Evolutionary conservation across 2,329 filamentous ascomycete species (phyloP).

Genomic region (Paecilomyces formosus): DNA sequence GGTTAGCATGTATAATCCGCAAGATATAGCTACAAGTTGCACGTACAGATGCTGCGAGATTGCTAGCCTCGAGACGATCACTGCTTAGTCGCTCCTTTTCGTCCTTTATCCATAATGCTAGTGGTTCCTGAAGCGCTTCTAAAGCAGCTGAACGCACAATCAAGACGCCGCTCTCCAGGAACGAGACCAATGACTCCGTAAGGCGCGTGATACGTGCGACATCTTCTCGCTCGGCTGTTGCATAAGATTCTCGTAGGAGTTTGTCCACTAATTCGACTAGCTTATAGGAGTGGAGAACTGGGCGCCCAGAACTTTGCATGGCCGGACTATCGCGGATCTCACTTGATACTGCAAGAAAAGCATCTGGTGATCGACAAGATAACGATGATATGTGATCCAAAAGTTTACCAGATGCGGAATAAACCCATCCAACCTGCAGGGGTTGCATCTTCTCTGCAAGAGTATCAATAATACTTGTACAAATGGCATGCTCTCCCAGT

Average conservation of each 20-base stretch:
- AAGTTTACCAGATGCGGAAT: constrained; percentile 27
- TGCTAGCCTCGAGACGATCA: constrained; percentile 20
- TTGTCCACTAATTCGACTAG: constrained; percentile 55
- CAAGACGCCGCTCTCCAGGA: constrained; percentile 44
- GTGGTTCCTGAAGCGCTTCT: constrained; percentile 47
- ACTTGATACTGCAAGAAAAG: neutral
- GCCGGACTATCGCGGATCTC: neutral
- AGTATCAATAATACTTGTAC: constrained; percentile 63
- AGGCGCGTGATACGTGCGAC: constrained; percentile 38
- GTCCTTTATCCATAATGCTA: constrained; percentile 30
- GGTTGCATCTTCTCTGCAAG: constrained; percentile 50
- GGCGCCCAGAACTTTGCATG: neutral
- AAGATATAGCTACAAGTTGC: constrained; percentile 2
- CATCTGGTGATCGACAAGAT: constrained; percentile 13
- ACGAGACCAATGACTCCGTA: constrained; percentile 47
- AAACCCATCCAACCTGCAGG: constrained; percentile 18
- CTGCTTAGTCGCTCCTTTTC: constrained; percentile 17
- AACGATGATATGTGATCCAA: constrained; percentile 29
- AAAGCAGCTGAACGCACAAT: constrained; percentile 51
- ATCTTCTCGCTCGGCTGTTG: constrained; percentile 32
- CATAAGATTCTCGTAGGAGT: constrained; percentile 51
- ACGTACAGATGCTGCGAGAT: constrained; percentile 28
- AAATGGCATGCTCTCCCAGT: constrained; percentile 59
- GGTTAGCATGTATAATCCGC: constrained; percentile 12
- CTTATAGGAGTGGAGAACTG: constrained; percentile 35